Evolutionary conservation across 1,139 yeast species (phyloP).

Genomic region (Zygoascus meyerae): DNA sequence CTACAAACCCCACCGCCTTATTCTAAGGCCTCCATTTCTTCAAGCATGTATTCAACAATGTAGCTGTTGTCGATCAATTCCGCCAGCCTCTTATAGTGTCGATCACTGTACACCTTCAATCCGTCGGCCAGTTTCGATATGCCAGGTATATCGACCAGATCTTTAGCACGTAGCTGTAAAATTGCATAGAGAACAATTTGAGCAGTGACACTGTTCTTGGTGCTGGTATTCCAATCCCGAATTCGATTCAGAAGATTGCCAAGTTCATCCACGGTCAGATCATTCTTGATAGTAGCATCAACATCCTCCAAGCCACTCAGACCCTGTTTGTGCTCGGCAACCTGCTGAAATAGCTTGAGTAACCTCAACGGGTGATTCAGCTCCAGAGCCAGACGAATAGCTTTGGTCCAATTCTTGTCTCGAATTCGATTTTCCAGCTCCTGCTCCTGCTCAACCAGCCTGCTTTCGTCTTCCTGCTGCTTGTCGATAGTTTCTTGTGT

Average conservation of each 20-base stretch:
- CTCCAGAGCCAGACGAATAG: constrained; percentile 79
- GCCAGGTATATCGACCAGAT: constrained; percentile 60
- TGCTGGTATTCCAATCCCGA: constrained; percentile 93
- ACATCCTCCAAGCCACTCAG: constrained; percentile 57
- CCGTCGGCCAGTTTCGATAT: constrained; percentile 64
- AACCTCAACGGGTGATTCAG: constrained; percentile 65
- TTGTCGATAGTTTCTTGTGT: constrained; percentile 59
- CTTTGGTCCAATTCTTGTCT: constrained; percentile 77
- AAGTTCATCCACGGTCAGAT: constrained; percentile 56
- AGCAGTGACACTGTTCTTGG: constrained; percentile 70
- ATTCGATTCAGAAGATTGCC: constrained; percentile 59
- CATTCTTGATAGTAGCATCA: constrained; percentile 53
- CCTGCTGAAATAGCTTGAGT: constrained; percentile 26
- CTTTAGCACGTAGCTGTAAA: constrained; percentile 41
- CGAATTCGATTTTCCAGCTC: constrained; percentile 66
- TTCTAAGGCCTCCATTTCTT: constrained; percentile 40
- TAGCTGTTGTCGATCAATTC: constrained; percentile 79
- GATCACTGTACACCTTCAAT: constrained; percentile 76
- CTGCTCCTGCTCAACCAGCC: constrained; percentile 79
- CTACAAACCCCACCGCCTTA: no score
- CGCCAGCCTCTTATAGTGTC: constrained; percentile 74
- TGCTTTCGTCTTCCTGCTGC: constrained; percentile 34
- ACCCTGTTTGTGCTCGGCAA: constrained; percentile 36
- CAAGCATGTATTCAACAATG: constrained; percentile 75
- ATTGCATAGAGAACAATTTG: constrained; percentile 69